Percentiles rank a stretch among this genome's conserved stretches.
These are phyloP conservation scores for Nemania bipapillata DNA, from an alignment of 2,329 filamentous ascomycete genomes.

Conservation along the genomic window DNA sequence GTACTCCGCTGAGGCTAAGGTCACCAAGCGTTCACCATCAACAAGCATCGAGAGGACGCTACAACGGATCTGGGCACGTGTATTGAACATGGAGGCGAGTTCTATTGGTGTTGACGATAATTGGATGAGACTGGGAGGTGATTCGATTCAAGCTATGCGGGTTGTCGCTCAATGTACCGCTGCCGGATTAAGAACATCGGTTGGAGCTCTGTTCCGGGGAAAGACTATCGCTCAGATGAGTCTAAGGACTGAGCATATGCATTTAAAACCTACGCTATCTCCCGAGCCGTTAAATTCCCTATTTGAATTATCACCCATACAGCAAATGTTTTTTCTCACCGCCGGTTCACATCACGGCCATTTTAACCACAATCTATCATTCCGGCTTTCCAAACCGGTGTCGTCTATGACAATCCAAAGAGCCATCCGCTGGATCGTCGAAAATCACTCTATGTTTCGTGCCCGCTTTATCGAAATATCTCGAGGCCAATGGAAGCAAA, in stretches of 20 bases:
- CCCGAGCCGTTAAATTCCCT: conserved; percentile 19
- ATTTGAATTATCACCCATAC: conserved; percentile 59
- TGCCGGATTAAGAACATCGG: conserved; percentile 47
- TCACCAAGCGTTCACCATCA: conserved; percentile 11
- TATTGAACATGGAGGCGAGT: conserved; percentile 53
- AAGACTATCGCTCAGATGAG: conserved; percentile 45
- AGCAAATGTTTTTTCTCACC: conserved; percentile 56
- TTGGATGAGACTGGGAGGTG: conserved; percentile 52
- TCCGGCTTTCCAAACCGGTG: not conserved
- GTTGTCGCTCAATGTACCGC: conserved; percentile 55
- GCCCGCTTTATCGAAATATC: conserved; percentile 15
- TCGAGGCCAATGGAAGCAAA: conserved; percentile 20
- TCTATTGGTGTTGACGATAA: conserved; percentile 49
- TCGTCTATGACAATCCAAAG: not conserved
- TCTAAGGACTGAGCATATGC: conserved; percentile 47
- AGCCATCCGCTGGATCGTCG: conserved; percentile 24
- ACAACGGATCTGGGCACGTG: conserved; percentile 54
- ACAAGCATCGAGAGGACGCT: conserved; percentile 18
- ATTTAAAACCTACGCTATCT: not conserved
- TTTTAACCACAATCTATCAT: conserved; percentile 29
- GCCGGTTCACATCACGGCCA: conserved; percentile 51
- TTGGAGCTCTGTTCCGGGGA: conserved; percentile 32
- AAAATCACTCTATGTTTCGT: conserved; percentile 34
- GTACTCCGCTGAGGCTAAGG: not conserved
- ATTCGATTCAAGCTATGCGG: conserved; percentile 59